phyloP scores from a whole-genome alignment of 768 basidiomycete genomes.

The Mycena crocata region DNA sequence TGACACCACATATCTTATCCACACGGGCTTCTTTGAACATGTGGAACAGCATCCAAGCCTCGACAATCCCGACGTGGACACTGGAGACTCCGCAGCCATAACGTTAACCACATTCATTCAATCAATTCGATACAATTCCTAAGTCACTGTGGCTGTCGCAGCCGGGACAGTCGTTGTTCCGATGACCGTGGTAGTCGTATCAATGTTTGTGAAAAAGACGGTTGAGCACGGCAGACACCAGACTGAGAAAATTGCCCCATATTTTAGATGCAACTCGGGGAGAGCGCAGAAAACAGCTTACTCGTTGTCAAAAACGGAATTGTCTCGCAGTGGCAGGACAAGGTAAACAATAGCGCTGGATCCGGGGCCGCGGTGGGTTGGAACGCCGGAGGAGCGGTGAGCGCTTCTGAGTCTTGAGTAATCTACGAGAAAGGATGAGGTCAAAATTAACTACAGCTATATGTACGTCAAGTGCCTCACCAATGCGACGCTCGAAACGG shows the following conservation, averaged over 20 bases:
- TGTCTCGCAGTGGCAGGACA: conserved; percentile 20
- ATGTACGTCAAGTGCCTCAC: too few species aligned
- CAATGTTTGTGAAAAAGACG: conserved; percentile 8
- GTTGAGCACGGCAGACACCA: conserved; percentile 27
- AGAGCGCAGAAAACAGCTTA: too few species aligned
- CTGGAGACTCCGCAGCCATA: too few species aligned
- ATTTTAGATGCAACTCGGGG: neutral
- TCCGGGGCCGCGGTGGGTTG: neutral
- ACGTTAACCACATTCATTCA: too few species aligned
- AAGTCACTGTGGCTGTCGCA: neutral
- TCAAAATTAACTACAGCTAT: too few species aligned
- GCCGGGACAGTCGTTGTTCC: neutral
- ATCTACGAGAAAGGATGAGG: neutral
- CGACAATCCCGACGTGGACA: too few species aligned
- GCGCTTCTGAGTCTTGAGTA: neutral
- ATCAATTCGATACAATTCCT: neutral
- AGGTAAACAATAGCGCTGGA: neutral
- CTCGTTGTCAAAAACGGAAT: conserved; percentile 24
- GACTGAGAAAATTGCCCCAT: neutral
- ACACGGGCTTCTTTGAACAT: too few species aligned
- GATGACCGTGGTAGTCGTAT: too few species aligned
- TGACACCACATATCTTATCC: too few species aligned
- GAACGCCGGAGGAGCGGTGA: conserved; percentile 12
- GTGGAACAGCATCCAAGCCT: too few species aligned
- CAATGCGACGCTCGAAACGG: too few species aligned